Conservation (phyloP, 176 grass and related monocot genomes). For the Panicum miliaceum region DNA sequence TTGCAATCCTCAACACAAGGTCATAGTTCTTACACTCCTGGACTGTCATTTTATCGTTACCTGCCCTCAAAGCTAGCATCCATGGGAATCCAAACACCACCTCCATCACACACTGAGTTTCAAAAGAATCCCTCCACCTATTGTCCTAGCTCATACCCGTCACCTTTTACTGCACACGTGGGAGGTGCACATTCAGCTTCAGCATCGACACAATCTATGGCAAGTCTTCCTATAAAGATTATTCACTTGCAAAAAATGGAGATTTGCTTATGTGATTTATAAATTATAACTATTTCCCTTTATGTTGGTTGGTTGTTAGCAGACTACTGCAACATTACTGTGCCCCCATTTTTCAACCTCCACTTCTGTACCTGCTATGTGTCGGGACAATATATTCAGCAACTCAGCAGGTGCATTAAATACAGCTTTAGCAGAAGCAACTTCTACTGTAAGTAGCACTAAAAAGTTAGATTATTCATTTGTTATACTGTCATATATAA, state of each 20-base stretch:
- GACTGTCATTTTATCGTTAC: neutral
- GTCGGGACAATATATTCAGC: constrained; percentile 6
- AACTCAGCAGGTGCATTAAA: neutral
- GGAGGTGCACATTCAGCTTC: neutral
- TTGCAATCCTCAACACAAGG: neutral
- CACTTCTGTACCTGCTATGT: neutral
- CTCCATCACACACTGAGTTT: neutral
- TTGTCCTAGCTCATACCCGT: neutral
- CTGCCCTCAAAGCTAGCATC: neutral
- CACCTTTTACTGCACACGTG: too few relatives aligned
- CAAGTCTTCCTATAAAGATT: neutral
- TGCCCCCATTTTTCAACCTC: neutral
- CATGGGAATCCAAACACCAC: neutral
- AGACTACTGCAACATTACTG: neutral
- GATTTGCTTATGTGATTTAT: neutral
- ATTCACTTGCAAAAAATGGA: neutral
- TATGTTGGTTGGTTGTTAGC: constrained; percentile 3
- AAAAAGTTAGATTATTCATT: constrained; percentile 16
- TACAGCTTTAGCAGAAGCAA: constrained; percentile 23
- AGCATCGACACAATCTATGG: neutral
- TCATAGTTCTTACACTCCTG: neutral
- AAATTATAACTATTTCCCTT: neutral
- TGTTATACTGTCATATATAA: neutral
- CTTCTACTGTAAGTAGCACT: constrained; percentile 16
- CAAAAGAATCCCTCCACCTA: neutral